Evolutionary conservation across 768 basidiomycete species (phyloP), one percentile per base, ranked within the genome.

Genomic region (Tephrocybe sp.): DNA sequence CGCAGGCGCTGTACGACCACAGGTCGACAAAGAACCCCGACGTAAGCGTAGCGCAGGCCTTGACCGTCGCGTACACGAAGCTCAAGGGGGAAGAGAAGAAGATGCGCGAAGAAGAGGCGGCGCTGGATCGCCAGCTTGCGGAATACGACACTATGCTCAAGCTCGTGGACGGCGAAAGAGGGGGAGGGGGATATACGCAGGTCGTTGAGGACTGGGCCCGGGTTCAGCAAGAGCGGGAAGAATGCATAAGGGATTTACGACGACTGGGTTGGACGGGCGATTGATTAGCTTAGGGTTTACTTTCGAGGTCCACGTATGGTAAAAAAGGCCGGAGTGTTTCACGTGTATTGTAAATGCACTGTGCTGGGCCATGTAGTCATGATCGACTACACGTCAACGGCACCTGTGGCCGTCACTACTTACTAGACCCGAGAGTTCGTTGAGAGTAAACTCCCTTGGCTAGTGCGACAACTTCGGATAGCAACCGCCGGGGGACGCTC

Each of bases 181-280:
- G 65, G 3, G 53, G 59, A 9, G 65, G 65, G 3, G 74, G 75
- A 30, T 80, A 75, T 52, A 63, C 59, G 39, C 77, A 80, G 58
- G 61, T 80, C 15, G 68, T 78, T 9, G 66, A 72, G 37, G 79
- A 80, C 50, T 78, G 74, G 72, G 65, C 73, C 5, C 64, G 68
- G 34, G 71, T 79, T 9, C 69, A 74, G 59, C 66, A 64, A 51
- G 78, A 77, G 54, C 73, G 66, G 15, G 78, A 80, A 28, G 78
- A 80, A 58, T 78, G 80, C 52, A 58, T 66, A 52, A 65, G 61
- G 44, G 79, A 82, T 54, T 62, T 82, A 47, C 64, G 73, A 46
- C 66, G 79, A 32, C 64, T 80, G 16, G 79, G 78, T 3, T 80
- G 77, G 76, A 76, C 74, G 8, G 76, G 73, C 12, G 70, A 74